Conservation (phyloP, 2,329 filamentous ascomycete species). For the Elsinoe australis region DNA sequence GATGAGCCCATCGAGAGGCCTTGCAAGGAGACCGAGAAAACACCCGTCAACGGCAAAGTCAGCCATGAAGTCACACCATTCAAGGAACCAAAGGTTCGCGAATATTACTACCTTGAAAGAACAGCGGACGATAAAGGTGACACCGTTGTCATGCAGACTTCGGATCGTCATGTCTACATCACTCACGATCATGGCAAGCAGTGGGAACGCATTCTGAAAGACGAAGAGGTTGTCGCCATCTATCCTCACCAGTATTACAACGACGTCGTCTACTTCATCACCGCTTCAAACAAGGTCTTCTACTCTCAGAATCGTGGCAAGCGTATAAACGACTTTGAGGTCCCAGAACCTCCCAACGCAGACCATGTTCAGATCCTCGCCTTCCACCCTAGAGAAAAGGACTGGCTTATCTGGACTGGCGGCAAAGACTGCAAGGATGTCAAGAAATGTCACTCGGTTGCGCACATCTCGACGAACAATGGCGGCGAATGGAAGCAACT, state of each 20-base stretch:
- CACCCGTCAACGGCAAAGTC: slow-evolving; percentile 59
- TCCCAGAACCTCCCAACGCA: slow-evolving; percentile 53
- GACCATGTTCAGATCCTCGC: slow-evolving; percentile 49
- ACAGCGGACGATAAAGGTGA: slow-evolving; percentile 53
- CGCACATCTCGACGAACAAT: slow-evolving; percentile 70
- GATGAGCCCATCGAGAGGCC: slow-evolving; percentile 57
- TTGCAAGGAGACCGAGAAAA: slow-evolving; percentile 56
- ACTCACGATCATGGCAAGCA: slow-evolving; percentile 81
- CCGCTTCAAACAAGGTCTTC: slow-evolving; percentile 57
- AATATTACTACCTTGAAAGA: slow-evolving; percentile 72
- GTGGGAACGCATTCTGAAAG: slow-evolving; percentile 62
- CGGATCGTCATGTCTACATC: slow-evolving; percentile 58
- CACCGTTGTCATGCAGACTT: slow-evolving; percentile 56
- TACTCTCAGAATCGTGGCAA: slow-evolving; percentile 76
- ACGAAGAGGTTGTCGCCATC: slow-evolving; percentile 62
- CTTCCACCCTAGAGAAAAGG: slow-evolving; percentile 78
- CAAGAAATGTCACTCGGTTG: slow-evolving; percentile 60
- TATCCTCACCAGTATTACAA: slow-evolving; percentile 73
- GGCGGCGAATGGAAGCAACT: slow-evolving; percentile 70
- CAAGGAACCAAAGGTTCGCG: slow-evolving; percentile 47
- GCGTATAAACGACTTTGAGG: slow-evolving; percentile 65
- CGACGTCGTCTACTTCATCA: slow-evolving; percentile 81
- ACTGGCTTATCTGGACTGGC: slow-evolving; percentile 91
- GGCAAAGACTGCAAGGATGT: slow-evolving; percentile 55
- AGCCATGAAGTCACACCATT: slow-evolving; percentile 55